Evolutionary conservation across 306 rosid species (phyloP).

Genomic region (Prunus armeniaca): DNA sequence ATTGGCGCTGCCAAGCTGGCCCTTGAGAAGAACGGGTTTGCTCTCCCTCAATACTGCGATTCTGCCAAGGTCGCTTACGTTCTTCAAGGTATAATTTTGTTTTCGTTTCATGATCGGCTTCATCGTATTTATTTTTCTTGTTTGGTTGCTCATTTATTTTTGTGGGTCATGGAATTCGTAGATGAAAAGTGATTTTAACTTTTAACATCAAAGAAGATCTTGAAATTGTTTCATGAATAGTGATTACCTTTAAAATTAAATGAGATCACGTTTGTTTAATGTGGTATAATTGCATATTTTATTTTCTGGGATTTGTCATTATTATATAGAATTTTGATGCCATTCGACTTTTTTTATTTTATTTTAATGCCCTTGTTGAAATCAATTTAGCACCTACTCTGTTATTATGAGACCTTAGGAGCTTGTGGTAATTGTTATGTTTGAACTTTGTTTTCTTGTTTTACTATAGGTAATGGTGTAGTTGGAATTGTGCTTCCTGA

Average conservation of each 20-base stretch:
- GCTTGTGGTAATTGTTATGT: not conserved
- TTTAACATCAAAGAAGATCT: not conserved
- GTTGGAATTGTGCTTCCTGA: constrained; percentile 73
- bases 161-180: not conserved
- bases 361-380: no score
- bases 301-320: no score
- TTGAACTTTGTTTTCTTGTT: not conserved
- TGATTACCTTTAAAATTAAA: no score
- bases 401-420: not conserved
- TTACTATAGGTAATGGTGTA: constrained; percentile 49
- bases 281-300: not conserved
- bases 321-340: no score
- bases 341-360: no score
- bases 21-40: constrained; percentile 66
- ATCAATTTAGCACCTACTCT: no score
- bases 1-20: constrained; percentile 75
- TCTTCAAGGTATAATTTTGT: constrained; percentile 55
- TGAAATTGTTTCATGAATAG: not conserved
- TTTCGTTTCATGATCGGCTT: not conserved
- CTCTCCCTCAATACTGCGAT: constrained; percentile 69
- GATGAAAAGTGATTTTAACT: no score
- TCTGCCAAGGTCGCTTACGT: constrained; percentile 77
- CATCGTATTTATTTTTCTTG: not conserved
- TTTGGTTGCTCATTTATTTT: not conserved
- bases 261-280: not conserved